These are phyloP conservation scores for Alectoria sarmentosa DNA, from an alignment of 495 filamentous ascomycete genomes.

Conservation along the genomic window DNA sequence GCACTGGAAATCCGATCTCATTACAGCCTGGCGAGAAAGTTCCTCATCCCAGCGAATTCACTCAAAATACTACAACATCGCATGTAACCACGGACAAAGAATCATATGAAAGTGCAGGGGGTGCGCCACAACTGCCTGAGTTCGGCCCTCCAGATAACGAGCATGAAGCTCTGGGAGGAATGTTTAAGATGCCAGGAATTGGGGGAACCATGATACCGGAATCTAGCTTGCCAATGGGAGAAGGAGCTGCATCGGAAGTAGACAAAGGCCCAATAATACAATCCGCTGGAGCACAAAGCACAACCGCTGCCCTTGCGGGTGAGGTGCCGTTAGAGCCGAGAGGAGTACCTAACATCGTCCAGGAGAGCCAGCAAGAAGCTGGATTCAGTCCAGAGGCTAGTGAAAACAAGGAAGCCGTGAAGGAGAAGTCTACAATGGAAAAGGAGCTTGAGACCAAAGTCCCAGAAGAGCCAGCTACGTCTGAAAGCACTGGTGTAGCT, in stretches of 20 bases:
- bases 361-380: slow-evolving; percentile 58
- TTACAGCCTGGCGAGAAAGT: slow-evolving; percentile 62
- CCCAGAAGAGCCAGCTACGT: slow-evolving; percentile 46
- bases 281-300: slow-evolving; percentile 30
- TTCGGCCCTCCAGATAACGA: slow-evolving; percentile 40
- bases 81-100: slow-evolving; percentile 70
- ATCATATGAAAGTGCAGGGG: slow-evolving; percentile 71
- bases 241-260: slow-evolving; percentile 23
- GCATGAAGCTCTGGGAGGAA: slow-evolving; percentile 42
- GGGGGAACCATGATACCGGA: slow-evolving; percentile 70
- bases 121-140: slow-evolving; percentile 44
- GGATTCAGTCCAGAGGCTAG: slow-evolving; percentile 53
- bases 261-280: slow-evolving; percentile 37
- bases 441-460: slow-evolving; percentile 54
- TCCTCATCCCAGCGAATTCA: slow-evolving; percentile 45
- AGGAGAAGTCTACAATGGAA: slow-evolving; percentile 55
- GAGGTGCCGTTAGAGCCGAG: slow-evolving; percentile 38
- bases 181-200: slow-evolving; percentile 55
- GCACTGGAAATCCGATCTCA: slow-evolving; percentile 59
- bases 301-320: slow-evolving; percentile 51
- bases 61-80: slow-evolving; percentile 46
- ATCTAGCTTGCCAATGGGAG: slow-evolving; percentile 70
- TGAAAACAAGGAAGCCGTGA: slow-evolving; percentile 46
- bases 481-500: slow-evolving; percentile 46
- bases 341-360: slow-evolving; percentile 57